Base-by-base conservation (phyloP, 805 yeast genomes). In the Wickerhamomyces ciferrii region DNA sequence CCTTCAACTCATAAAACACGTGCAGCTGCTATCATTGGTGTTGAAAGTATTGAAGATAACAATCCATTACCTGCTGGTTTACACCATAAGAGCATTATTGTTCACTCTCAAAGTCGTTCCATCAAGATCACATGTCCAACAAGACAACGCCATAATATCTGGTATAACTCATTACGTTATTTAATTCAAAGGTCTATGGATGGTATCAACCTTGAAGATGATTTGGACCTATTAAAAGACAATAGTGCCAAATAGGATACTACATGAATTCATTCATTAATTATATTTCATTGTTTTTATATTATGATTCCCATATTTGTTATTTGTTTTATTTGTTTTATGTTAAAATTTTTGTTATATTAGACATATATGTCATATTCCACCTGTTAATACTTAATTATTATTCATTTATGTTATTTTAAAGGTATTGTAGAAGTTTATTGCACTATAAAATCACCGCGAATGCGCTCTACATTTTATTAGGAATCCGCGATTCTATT, bases 41-140 rank as follows among this genome's bases (percentile, higher is more conserved):
- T 91, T 29, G 86, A 85, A 58, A 81, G 89, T 50, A 85, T 89
- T 3, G 84, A 79, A 4, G 97, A 92, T 61, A 76, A 81, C 53
- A 91, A 89, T 64, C 95, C 96, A 4, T 71, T 85, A 47, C 97
- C 97, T 4, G 83, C 94, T 0, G 97, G 97, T 0, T 67, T 92
- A 37, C 87, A 84, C 63, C 87, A 87, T 65, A 88, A 87, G 74
- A 82, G 94, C 58, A 84, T 92, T 44, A 63, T 91, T 43, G 79
- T 94, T 36, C 83, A 75, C 48, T 81, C 96, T 2, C 78, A 78
- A 43, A 56, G 60, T 18, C 78, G 84, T 44, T 69, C 79, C 4
- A 67, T 92, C 53, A 87, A 83, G 65, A 70, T 92, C 44, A 92
- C 98, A 0, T 91, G 97, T 66, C 83, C 94, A 7, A 87, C 89